Base-by-base conservation (phyloP, 495 filamentous ascomycete genomes). In the Penicillium steckii region DNA sequence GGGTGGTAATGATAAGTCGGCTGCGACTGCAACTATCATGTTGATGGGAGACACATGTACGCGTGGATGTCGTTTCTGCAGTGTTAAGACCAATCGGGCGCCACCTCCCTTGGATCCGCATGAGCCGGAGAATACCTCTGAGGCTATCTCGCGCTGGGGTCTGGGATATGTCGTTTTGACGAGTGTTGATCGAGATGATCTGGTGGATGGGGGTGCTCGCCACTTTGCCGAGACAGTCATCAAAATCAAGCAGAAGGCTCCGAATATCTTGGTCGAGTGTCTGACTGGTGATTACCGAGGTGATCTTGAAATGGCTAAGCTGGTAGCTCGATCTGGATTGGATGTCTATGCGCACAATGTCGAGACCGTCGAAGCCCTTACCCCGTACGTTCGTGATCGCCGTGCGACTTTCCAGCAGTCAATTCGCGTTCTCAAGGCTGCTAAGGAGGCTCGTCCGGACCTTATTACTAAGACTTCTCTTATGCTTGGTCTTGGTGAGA, bases 1-100 rank as follows among this genome's bases (percentile, higher is more conserved):
- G 94, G 94, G 94, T 49, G 94, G 94, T 27, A 80, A 73, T 59
- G 83, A 87, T 69, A 96, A 96, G 73, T 81, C 85, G 43, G 85
- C 90, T 19, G 95, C 95, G 1, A 98, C 94, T 22, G 94, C 95
- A 0, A 98, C 94, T 8, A 97, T 98, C 73, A 97, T 98, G 95
- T 77, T 97, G 6, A 97, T 97, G 93, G 94, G 94, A 55, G 94
- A 98, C 64, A 97, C 94, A 6, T 98, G 94, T 72, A 98, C 94
- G 8, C 85, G 94, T 23, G 94, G 94, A 18, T 98, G 94, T 70
- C 84, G 95, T 35, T 98, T 98, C 79, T 98, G 94, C 78, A 87
- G 83, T 51, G 94, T 98, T 42, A 97, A 97, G 82, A 98, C 94
- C 0, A 82, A 70, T 19, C 84, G 87, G 33, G 68, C 74, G 0